Evolutionary conservation across 129 eudicot genomes (phyloP), one percentile per base, ranked within the genome.

Genomic region (Lactuca saligna): DNA sequence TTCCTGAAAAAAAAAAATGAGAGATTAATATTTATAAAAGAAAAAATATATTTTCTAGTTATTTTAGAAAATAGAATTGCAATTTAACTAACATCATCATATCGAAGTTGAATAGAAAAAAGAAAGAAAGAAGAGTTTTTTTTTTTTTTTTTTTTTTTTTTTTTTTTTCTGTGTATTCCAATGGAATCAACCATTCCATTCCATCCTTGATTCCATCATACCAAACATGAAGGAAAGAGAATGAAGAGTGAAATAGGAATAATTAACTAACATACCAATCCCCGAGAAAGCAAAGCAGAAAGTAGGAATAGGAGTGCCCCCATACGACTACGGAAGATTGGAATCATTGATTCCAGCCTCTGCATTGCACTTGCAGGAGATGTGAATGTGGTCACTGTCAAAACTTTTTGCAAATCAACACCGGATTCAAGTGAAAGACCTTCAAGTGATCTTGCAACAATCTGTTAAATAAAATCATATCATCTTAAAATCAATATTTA

Each of bases 281-380:
- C 99, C 64, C 97, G 91, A 79, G 99, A 93, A 54, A 93, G 96
- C 72, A 93, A 82, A 46, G 99, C 97, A 53, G 99, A 93, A 69
- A 93, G 72, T 39, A 93, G 76, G 77, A 89, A 93, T 15, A 93
- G 71, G 70, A 93, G 79, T 71, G 99, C 99, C 63, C 99, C 99
- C 91, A 93, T 74, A 46, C 99, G 97, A 72, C 99, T 87, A 16
- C 87, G 82, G 55, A 89, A 89, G 70, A 87, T 60, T 61, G 99
- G 99, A 67, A 93, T 77, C 90, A 93, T 72, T 55, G 70, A 86
- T 77, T 87, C 92, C 10, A 93, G 90, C 79, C 72, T 87, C 33
- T 73, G 90, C 69, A 85, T 31, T 37, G 92, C 95, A 68, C 77
- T 80, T 8, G 66, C 64, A 39, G 13, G 69, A 29, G 99, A 87